Conservation (phyloP, 2,329 filamentous ascomycete species). For the Dactylonectria macrodidyma region DNA sequence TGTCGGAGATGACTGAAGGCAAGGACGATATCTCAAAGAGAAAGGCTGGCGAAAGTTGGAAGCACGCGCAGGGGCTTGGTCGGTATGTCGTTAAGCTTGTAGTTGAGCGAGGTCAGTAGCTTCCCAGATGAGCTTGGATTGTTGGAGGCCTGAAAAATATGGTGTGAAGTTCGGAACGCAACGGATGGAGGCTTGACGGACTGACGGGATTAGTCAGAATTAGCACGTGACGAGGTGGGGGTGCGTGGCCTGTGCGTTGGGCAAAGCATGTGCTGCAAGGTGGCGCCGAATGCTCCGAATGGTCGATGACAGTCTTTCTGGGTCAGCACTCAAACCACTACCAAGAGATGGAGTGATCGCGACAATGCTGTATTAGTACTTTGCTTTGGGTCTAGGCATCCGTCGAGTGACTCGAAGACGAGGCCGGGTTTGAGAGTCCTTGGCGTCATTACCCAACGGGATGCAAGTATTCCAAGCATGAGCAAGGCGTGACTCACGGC, state of each 20-base stretch:
- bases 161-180: constrained; percentile 51
- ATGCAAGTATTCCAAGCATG: constrained; percentile 15
- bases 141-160: constrained; percentile 55
- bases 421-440: constrained; percentile 36
- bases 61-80: constrained; percentile 18
- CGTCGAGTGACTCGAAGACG: constrained; percentile 43
- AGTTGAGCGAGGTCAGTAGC: constrained; percentile 21
- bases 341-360: constrained; percentile 17
- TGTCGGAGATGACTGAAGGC: not conserved
- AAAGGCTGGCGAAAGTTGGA: constrained; percentile 6
- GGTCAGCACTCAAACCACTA: constrained; percentile 9
- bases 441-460: constrained; percentile 28
- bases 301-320: constrained; percentile 8
- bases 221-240: constrained; percentile 47
- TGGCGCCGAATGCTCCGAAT: constrained; percentile 45
- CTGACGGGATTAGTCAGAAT: constrained; percentile 45
- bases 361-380: constrained; percentile 46
- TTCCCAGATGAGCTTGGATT: constrained; percentile 38
- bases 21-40: not conserved
- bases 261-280: constrained; percentile 24
- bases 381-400: constrained; percentile 41
- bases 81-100: constrained; percentile 31
- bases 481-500: constrained; percentile 44
- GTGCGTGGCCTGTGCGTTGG: constrained; percentile 39
- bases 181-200: constrained; percentile 37